Conservation (phyloP, 768 basidiomycete genomes). For the Termitomyces sp. region DNA sequence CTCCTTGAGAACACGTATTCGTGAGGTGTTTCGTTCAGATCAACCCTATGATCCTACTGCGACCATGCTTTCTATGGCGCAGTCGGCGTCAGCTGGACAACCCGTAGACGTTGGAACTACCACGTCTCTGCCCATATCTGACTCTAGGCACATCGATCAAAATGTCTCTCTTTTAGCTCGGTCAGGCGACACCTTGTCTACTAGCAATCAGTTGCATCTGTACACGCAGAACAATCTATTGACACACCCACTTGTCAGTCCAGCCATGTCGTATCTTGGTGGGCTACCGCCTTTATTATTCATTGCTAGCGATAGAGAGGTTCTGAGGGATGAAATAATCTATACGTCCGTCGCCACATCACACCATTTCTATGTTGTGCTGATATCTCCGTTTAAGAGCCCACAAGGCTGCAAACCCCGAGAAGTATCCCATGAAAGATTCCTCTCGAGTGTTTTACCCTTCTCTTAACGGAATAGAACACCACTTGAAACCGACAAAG, state of each 20-base stretch:
- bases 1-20: slow-evolving; percentile 54
- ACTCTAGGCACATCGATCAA: slow-evolving; percentile 32
- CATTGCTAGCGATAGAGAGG: slow-evolving; percentile 86
- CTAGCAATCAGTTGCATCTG: slow-evolving; percentile 76
- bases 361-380: background rate
- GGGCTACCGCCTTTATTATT: slow-evolving; percentile 85
- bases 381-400: slow-evolving; percentile 43
- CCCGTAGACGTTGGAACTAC: slow-evolving; percentile 47
- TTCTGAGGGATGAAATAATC: slow-evolving; percentile 87
- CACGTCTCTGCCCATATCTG: slow-evolving; percentile 32
- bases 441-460: slow-evolving; percentile 50
- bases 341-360: slow-evolving; percentile 53
- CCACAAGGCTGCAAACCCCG: slow-evolving; percentile 87
- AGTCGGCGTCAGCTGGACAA: slow-evolving; percentile 21
- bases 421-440: slow-evolving; percentile 49
- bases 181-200: slow-evolving; percentile 47
- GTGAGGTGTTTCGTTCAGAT: slow-evolving; percentile 42
- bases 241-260: slow-evolving; percentile 78
- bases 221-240: slow-evolving; percentile 80
- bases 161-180: slow-evolving; percentile 37
- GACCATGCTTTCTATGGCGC: slow-evolving; percentile 15
- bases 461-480: slow-evolving; percentile 47
- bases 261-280: slow-evolving; percentile 77
- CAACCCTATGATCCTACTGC: slow-evolving; percentile 16
- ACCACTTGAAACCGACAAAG: slow-evolving; percentile 53